Evolutionary conservation across 306 rosid genomes (phyloP), one percentile per base, ranked within the genome.

Genomic region (Alnus glutinosa): DNA sequence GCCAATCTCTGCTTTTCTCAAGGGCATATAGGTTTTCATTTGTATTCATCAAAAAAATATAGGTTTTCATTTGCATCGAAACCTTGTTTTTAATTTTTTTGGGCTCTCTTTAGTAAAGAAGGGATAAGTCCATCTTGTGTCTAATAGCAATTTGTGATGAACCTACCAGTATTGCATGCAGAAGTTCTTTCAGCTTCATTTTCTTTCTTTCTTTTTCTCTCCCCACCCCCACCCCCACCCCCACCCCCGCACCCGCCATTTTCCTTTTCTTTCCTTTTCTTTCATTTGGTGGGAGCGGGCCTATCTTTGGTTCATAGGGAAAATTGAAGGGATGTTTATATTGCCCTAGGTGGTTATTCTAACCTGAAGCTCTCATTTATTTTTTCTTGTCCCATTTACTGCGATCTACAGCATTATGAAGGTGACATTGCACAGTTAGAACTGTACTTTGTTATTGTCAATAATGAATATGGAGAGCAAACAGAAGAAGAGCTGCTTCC

Each of bases 391-490:
- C 54, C 28, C 42, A 59, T 84, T 71, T 78, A n/a, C 59, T 77
- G 69, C 83, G 74, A 73, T 49, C 55, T 74, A 80, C 92, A 95
- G 98, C 98, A 84, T 85, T 92, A 76, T 80, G 79, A 87, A 77
- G 96, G 96, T 79, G 92, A 92, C 77, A 78, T 95, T 77, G 87
- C 96, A 34, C 94, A 86, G 50, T 85, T 95, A 71, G 98, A 95
- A 85, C 89, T 95, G 74, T 95, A 95, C 85, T 95, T 92, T 74
- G 97, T 95, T 72, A 91, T 95, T 52, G 77, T 95, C 83, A 95
- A 95, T 83, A 95, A 95, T 63, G 98, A 95, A 86, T 95, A 95
- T 77, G 98, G 98, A 81, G 98, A 92, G 88, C 98, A 95, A 88
- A 90, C 89, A 55, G 98, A 95, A 86, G 98, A 92, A 87, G 97